Evolutionary conservation across 1,284 basidiomycete genomes (phyloP).

Genomic region (Apiotrichum gamsii): DNA sequence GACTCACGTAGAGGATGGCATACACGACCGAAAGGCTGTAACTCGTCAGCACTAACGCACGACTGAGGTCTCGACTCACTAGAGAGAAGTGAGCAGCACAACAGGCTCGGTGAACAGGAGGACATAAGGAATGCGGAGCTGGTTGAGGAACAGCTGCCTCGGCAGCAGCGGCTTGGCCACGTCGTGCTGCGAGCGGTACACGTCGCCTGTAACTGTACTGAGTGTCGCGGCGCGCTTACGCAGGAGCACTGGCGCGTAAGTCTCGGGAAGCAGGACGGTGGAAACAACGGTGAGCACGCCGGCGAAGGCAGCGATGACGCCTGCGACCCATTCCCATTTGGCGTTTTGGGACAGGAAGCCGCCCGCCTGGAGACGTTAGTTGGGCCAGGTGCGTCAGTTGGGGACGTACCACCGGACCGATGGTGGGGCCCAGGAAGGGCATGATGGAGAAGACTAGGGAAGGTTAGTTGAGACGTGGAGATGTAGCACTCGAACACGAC

Average conservation of each 20-base stretch:
- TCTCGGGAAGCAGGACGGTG: conserved; percentile 42
- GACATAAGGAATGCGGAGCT: conserved; percentile 49
- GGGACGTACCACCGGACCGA: conserved; percentile 15
- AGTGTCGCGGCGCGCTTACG: conserved; percentile 33
- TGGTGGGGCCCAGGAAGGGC: conserved; percentile 42
- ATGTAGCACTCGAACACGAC: too few relatives aligned
- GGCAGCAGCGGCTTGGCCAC: conserved; percentile 34
- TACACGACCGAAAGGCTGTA: conserved; percentile 21
- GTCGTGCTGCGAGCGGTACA: conserved; percentile 42
- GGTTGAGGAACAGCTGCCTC: conserved; percentile 29
- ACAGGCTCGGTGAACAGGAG: conserved; percentile 62
- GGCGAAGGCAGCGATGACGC: conserved; percentile 55
- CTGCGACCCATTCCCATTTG: conserved; percentile 55
- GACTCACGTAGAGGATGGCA: conserved; percentile 31
- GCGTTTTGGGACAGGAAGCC: conserved; percentile 7
- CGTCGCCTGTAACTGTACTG: conserved; percentile 34
- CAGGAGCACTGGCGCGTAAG: conserved; percentile 45
- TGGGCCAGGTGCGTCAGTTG: too few relatives aligned
- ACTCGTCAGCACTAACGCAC: neutral
- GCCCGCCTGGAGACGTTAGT: neutral
- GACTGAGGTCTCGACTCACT: conserved; percentile 19
- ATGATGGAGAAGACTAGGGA: conserved; percentile 50
- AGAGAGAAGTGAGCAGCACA: conserved; percentile 55
- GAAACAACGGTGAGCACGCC: conserved; percentile 27
- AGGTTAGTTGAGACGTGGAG: too few relatives aligned